Conservation (phyloP, 495 filamentous ascomycete genomes). For the Podospora tetraspora region DNA sequence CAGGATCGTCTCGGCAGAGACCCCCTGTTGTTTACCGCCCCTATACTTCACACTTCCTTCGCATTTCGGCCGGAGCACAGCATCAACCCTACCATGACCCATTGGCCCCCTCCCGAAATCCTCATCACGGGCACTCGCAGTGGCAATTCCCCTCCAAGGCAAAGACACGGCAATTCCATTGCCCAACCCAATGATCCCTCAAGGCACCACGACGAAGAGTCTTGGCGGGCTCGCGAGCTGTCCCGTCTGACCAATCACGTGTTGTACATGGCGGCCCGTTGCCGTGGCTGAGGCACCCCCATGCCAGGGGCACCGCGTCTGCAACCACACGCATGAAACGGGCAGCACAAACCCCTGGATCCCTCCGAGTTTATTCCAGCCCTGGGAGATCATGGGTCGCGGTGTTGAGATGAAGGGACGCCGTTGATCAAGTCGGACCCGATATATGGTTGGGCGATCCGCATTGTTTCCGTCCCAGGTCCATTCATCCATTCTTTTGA, state of each 20-base stretch:
- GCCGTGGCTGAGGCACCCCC: slow-evolving; percentile 10
- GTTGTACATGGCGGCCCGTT: neutral
- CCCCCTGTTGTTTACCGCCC: neutral
- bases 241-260: neutral
- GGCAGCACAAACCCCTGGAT: neutral
- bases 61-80: neutral
- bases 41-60: neutral
- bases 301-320: neutral
- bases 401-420: neutral
- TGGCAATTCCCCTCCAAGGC: neutral
- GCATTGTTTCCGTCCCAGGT: neutral
- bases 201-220: neutral
- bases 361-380: neutral
- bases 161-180: neutral
- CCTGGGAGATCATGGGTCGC: neutral
- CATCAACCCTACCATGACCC: neutral
- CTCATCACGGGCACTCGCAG: neutral
- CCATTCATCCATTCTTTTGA: neutral
- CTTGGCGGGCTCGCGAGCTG: neutral
- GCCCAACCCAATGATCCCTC: neutral
- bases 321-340: slow-evolving; percentile 1
- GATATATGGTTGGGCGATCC: neutral
- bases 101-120: neutral
- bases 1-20: neutral
- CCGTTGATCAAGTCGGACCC: neutral